Base-by-base conservation (phyloP, 805 yeast genomes). In the Barnettozyma californica region DNA sequence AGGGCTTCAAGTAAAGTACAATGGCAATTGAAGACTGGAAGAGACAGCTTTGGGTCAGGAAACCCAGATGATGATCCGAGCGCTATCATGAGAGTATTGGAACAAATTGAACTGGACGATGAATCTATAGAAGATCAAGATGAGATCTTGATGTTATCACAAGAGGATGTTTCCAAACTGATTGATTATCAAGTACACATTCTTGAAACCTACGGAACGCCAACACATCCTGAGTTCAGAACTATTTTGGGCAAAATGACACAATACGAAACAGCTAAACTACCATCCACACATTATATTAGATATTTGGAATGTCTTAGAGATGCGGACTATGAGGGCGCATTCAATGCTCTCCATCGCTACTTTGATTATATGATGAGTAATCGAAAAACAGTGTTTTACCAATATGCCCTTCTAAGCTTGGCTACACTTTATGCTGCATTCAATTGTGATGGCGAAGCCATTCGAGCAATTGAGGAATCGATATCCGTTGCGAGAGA, bases 401-500 rank as follows among this genome's bases (percentile, higher is more conserved):
- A 86, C 57, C 95, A 87, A 59, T 86, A 84, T 66, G 94, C 95
- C 0, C 68, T 87, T 26, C 70, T 87, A 10, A 81, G 87, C 2
- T 69, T 84, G 41, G 94, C 95, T 0, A 73, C 84, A 0, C 63
- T 87, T 27, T 88, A 87, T 53, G 85, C 86, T 18, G 76, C 77
- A 39, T 87, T 85, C 63, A 81, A 81, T 20, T 81, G 83, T 50
- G 78, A 79, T 51, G 56, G 53, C 6, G 58, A 67, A 66, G 95
- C 96, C 0, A 62, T 88, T 13, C 74, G 83, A 53, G 84, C 95
- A 1, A 85, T 89, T 9, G 88, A 85, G 53, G 97, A 90, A 62
- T 94, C 97, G 0, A 84, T 89, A 2, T 73, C 85, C 7, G 89
- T 90, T 3, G 97, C 97, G 0, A 70, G 97, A 55, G 96, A 90